These are phyloP conservation scores for Sarocladiaceae sp. DNA, from an alignment of 2,329 filamentous ascomycete species.

Conservation along the genomic window DNA sequence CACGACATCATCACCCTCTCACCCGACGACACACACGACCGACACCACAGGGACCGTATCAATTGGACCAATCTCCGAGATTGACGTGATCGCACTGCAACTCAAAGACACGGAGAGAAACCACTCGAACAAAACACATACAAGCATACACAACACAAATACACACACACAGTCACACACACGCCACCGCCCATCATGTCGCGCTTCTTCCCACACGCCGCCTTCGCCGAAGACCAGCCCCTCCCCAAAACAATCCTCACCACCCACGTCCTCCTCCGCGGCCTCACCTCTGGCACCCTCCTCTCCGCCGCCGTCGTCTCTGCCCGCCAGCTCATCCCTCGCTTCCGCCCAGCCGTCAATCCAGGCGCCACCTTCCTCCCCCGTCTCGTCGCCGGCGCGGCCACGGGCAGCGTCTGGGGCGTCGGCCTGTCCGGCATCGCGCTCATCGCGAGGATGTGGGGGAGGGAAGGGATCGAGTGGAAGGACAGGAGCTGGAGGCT, in stretches of 20 bases:
- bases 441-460: slow-evolving; percentile 45
- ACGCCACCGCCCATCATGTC: slow-evolving; percentile 36
- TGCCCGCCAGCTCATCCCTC: slow-evolving; percentile 23
- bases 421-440: slow-evolving; percentile 36
- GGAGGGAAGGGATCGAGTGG: slow-evolving; percentile 56
- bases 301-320: slow-evolving; percentile 36
- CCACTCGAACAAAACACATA: no score
- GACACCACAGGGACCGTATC: no score
- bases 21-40: no score
- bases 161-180: neutral
- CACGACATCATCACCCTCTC: no score
- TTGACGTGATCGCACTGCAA: no score
- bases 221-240: slow-evolving; percentile 59
- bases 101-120: no score
- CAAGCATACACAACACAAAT: no score
- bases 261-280: slow-evolving; percentile 52
- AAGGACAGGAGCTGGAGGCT: slow-evolving; percentile 57
- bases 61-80: no score
- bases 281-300: slow-evolving; percentile 45
- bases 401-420: slow-evolving; percentile 38
- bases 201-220: slow-evolving; percentile 46
- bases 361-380: slow-evolving; percentile 23
- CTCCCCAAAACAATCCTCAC: slow-evolving; percentile 48
- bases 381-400: slow-evolving; percentile 37
- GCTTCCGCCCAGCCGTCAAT: slow-evolving; percentile 16